phyloP scores from a whole-genome alignment of 805 yeast species.

The Hanseniaspora taiwanica region DNA sequence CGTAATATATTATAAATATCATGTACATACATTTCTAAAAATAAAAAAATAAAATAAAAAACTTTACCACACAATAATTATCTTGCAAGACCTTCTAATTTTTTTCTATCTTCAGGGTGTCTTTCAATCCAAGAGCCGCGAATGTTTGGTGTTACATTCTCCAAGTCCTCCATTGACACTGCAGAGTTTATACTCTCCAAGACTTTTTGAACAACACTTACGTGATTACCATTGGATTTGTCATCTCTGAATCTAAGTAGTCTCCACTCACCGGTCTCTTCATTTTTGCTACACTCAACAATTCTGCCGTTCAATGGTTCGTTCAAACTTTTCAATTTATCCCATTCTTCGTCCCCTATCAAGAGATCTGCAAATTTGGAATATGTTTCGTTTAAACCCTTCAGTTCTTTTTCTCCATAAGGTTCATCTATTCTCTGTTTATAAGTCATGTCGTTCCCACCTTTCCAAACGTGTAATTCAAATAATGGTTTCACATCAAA shows the following conservation, averaged over 20 bases:
- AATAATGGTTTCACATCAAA: slow-evolving; percentile 71
- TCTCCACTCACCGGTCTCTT: slow-evolving; percentile 58
- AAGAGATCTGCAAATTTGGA: slow-evolving; percentile 53
- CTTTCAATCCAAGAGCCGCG: slow-evolving; percentile 51
- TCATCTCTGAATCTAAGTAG: slow-evolving; percentile 87
- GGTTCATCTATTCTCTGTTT: slow-evolving; percentile 20
- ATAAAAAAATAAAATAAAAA: too few species aligned
- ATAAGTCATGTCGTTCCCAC: slow-evolving; percentile 29
- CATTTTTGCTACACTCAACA: slow-evolving; percentile 67
- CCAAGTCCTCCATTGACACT: slow-evolving; percentile 66
- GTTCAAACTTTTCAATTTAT: slow-evolving; percentile 44
- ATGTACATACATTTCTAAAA: too few species aligned
- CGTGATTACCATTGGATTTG: slow-evolving; percentile 76
- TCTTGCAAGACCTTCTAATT: too few species aligned
- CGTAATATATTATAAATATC: too few species aligned
- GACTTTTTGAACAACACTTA: slow-evolving; percentile 68
- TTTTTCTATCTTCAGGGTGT: slow-evolving; percentile 23
- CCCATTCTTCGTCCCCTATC: slow-evolving; percentile 69
- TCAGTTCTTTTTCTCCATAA: slow-evolving; percentile 20
- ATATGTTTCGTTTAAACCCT: slow-evolving; percentile 32
- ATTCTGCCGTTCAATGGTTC: slow-evolving; percentile 86
- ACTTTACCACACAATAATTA: too few species aligned
- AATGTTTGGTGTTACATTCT: slow-evolving; percentile 42
- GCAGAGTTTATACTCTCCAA: slow-evolving; percentile 76
- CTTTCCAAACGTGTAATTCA: slow-evolving; percentile 67